Conservation (phyloP, 805 yeast genomes). For the Blastobotrys chiropterorum region DNA sequence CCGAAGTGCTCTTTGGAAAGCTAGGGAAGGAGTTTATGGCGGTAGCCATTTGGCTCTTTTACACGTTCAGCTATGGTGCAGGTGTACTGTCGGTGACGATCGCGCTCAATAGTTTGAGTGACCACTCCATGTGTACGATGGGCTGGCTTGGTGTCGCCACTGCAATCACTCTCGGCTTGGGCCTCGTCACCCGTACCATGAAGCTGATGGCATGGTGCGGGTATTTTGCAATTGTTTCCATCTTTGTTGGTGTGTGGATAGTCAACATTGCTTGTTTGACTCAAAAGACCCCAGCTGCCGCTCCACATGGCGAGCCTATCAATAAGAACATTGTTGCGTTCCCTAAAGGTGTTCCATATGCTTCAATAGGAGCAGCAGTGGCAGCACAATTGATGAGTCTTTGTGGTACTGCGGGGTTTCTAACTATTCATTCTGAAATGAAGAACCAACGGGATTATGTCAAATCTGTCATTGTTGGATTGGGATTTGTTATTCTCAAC, state of each 20-base stretch:
- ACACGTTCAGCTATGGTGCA: conserved; percentile 5
- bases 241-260: conserved; percentile 5
- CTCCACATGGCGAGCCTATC: conserved; percentile 2
- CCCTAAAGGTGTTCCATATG: background rate
- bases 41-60: conserved; percentile 1
- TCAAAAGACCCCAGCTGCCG: conserved; percentile 4
- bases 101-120: conserved; percentile 4
- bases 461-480: conserved; percentile 1
- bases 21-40: conserved; percentile 6
- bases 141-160: conserved; percentile 6
- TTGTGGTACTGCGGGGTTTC: conserved; percentile 5
- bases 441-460: conserved; percentile 1
- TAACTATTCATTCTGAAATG: conserved; percentile 8
- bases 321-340: conserved; percentile 1
- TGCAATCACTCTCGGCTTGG: background rate
- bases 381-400: conserved; percentile 5
- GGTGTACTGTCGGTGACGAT: conserved; percentile 5
- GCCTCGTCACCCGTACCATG: conserved; percentile 1
- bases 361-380: conserved; percentile 2
- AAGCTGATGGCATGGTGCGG: conserved; percentile 7
- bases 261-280: conserved; percentile 5
- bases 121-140: conserved; percentile 6
- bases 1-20: conserved; percentile 3
- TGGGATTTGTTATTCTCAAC: conserved; percentile 5
- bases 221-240: conserved; percentile 4